Evolutionary conservation across 1,139 yeast species (phyloP).

Genomic region (Suhomyces bribrorum): DNA sequence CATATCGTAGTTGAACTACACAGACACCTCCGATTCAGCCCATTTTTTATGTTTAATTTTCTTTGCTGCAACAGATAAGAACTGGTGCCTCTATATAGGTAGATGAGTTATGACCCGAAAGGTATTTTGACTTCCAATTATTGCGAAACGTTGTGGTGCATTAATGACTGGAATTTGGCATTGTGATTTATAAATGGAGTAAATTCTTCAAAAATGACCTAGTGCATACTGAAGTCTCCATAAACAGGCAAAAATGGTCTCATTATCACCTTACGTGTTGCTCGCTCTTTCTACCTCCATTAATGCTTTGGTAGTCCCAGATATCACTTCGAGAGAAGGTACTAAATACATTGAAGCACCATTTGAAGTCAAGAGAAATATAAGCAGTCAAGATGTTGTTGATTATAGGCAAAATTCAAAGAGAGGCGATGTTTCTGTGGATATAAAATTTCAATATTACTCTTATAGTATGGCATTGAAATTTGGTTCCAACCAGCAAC

Average conservation of each 20-base stretch:
- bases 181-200: too few relatives aligned
- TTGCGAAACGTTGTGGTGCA: too few relatives aligned
- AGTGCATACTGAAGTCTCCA: too few relatives aligned
- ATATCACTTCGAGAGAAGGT: neutral
- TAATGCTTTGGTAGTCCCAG: neutral
- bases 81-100: too few relatives aligned
- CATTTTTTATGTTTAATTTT: too few relatives aligned
- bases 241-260: neutral
- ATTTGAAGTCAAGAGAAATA: neutral
- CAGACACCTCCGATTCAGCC: too few relatives aligned
- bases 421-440: neutral
- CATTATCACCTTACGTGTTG: neutral
- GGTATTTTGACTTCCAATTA: too few relatives aligned
- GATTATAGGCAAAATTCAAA: neutral
- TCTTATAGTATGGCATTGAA: conserved; percentile 10
- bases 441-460: neutral
- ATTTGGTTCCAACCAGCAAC: conserved; percentile 15
- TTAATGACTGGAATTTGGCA: too few relatives aligned
- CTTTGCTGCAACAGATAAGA: too few relatives aligned
- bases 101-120: too few relatives aligned
- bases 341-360: conserved; percentile 1
- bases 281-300: neutral
- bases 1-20: too few relatives aligned
- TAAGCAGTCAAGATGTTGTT: neutral
- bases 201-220: too few relatives aligned